Evolutionary conservation across 345 rosid species (phyloP).

Genomic region (Diplotaxis tenuifolia): DNA sequence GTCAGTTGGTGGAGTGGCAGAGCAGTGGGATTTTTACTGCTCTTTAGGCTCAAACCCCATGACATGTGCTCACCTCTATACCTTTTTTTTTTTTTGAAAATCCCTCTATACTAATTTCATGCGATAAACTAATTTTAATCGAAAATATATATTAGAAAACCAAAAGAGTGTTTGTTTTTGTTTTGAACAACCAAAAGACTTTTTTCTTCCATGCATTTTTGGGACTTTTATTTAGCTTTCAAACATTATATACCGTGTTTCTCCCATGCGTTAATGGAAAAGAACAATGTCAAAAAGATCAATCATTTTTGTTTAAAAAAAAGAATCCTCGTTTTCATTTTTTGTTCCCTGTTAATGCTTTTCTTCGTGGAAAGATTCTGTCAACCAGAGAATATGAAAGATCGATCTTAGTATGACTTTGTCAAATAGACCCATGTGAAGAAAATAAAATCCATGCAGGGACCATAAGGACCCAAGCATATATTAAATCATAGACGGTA

Average conservation of each 20-base stretch:
- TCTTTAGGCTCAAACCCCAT: conserved; percentile 37
- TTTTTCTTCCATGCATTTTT: too few species aligned
- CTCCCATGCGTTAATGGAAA: too few species aligned
- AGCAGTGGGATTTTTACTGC: conserved; percentile 33
- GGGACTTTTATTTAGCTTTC: too few species aligned
- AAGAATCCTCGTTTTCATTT: neutral
- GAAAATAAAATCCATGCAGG: conserved; percentile 18
- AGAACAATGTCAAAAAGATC: neutral
- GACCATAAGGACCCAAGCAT: conserved; percentile 8
- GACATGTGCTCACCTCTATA: conserved; percentile 41
- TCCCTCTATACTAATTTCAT: conserved; percentile 23
- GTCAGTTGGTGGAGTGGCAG: conserved; percentile 41
- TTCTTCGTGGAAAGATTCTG: conserved; percentile 21
- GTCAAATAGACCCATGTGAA: conserved; percentile 3
- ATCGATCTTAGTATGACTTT: conserved; percentile 28
- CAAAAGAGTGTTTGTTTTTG: neutral
- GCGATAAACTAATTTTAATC: neutral
- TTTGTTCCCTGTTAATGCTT: neutral
- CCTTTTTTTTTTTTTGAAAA: too few species aligned
- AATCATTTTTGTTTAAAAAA: too few species aligned
- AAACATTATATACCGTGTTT: too few species aligned
- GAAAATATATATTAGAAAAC: neutral
- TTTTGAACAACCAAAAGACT: neutral
- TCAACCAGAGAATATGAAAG: conserved; percentile 27
- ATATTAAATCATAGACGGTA: neutral